Evolutionary conservation across 1,139 yeast genomes (phyloP).

Genomic region (Lodderomyces theae): DNA sequence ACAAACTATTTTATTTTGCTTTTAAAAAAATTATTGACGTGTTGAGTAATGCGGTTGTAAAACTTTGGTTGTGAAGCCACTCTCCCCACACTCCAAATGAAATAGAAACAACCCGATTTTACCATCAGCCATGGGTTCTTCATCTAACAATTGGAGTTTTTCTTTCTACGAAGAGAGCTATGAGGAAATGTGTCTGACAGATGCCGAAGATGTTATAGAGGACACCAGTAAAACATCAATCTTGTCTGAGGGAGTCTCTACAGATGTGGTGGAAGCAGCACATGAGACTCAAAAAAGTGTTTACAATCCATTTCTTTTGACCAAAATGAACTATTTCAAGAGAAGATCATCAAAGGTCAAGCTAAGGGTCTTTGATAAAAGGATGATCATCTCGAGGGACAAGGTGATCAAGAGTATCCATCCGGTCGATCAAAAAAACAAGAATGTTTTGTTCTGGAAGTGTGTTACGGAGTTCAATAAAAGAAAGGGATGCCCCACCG

Average conservation of each 20-base stretch:
- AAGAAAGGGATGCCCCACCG: conserved; percentile 13
- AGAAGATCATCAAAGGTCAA: conserved; percentile 7
- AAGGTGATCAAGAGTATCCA: neutral
- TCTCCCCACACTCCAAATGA: neutral
- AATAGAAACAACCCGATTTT: neutral
- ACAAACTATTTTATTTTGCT: neutral
- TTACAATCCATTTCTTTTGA: conserved; percentile 14
- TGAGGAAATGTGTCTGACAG: conserved; percentile 4
- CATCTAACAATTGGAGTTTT: conserved; percentile 13
- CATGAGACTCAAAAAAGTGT: conserved; percentile 4
- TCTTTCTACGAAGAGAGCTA: conserved; percentile 12
- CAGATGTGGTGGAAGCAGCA: neutral
- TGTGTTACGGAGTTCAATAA: conserved; percentile 7
- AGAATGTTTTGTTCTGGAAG: conserved; percentile 9
- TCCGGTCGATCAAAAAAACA: neutral
- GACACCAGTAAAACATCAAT: neutral
- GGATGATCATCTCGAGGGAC: conserved; percentile 2
- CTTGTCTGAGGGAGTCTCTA: neutral
- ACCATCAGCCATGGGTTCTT: neutral
- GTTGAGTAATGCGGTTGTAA: neutral
- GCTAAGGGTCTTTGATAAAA: conserved; percentile 7
- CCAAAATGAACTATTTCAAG: conserved; percentile 14
- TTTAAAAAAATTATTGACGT: no score
- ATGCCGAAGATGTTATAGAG: neutral
- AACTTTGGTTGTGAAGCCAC: neutral